Evolutionary conservation across 805 yeast genomes (phyloP).

Genomic region (Wickerhamomyces chaumierensis): DNA sequence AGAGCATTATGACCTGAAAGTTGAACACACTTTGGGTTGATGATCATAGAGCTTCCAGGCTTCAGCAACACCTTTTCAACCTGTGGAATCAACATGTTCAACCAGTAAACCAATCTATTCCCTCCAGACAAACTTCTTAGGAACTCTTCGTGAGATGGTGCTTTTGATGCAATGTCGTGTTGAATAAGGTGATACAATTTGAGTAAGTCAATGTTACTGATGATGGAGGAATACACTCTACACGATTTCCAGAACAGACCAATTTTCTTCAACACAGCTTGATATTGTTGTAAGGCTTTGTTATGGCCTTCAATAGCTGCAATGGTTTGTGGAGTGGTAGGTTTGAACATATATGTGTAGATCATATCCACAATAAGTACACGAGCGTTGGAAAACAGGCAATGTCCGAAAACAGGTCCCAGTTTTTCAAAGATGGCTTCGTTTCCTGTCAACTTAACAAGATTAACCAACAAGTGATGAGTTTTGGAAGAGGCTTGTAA

Average conservation of each 20-base stretch:
- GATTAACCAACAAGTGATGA: conserved; percentile 7
- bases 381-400: conserved; percentile 23
- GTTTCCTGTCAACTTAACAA: conserved; percentile 6
- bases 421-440: conserved; percentile 10
- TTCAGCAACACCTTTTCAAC: background rate
- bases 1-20: background rate
- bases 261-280: background rate
- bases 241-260: background rate
- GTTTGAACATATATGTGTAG: conserved; percentile 1
- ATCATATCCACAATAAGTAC: conserved; percentile 21
- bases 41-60: background rate
- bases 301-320: background rate
- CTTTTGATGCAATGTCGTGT: background rate
- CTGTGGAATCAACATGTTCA: background rate
- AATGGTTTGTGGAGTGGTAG: background rate
- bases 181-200: background rate
- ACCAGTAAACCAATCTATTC: background rate
- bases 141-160: background rate
- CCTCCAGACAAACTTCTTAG: background rate
- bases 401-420: conserved; percentile 24
- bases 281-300: no score
- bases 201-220: background rate
- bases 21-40: background rate
- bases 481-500: conserved; percentile 12
- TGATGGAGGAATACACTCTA: no score